A percentile compares a stretch with the other conserved stretches of the same genome.
These are phyloP conservation scores for Trichoderma sp. DNA, from an alignment of 2,329 filamentous ascomycete genomes.

Conservation along the genomic window DNA sequence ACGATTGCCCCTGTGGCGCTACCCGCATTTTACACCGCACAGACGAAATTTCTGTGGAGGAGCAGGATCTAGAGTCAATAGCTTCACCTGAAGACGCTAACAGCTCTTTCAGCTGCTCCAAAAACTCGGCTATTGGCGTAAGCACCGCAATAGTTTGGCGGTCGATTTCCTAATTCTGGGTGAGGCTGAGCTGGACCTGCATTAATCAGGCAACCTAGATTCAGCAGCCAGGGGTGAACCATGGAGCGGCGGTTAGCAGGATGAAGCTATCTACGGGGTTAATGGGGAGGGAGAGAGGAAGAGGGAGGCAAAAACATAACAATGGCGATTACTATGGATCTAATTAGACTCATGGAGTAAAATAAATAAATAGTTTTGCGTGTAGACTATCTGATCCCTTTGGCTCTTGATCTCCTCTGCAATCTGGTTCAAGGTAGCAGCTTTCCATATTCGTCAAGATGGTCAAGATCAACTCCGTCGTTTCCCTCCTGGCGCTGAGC, in stretches of 20 bases:
- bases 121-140: conserved; percentile 1
- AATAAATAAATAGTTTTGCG: not conserved
- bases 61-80: not conserved
- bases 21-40: not conserved
- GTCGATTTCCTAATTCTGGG: not conserved
- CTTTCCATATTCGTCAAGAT: not conserved
- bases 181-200: not conserved
- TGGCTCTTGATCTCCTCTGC: not conserved
- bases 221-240: not conserved
- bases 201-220: not conserved
- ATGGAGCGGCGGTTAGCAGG: not conserved
- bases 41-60: not conserved
- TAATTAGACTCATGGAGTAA: not conserved
- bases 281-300: not conserved
- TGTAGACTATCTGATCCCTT: not conserved
- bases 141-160: conserved; percentile 12
- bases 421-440: not conserved
- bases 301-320: not conserved
- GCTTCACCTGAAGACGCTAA: conserved; percentile 15
- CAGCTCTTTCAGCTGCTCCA: conserved; percentile 2
- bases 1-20: not conserved
- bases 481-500: conserved; percentile 8
- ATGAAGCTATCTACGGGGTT: not conserved
- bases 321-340: not conserved
- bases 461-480: conserved; percentile 11